A percentile compares a stretch with the other conserved stretches of the same genome.
These are phyloP conservation scores for Isatis lusitanica DNA, from an alignment of 441 rosid species.

Conservation along the genomic window DNA sequence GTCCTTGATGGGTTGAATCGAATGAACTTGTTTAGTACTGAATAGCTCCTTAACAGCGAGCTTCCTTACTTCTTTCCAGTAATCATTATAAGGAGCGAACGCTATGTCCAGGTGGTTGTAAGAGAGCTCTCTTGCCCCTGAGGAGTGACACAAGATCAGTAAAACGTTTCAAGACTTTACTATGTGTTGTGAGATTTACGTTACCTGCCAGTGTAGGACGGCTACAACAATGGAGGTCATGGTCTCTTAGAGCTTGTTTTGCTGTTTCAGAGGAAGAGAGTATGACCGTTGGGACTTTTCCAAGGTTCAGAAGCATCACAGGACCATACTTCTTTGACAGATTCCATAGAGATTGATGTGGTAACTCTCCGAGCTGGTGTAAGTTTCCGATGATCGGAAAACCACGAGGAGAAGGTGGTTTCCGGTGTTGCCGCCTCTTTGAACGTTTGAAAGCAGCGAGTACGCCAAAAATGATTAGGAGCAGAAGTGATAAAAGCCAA, in stretches of 20 bases:
- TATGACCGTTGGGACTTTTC: constrained; percentile 38
- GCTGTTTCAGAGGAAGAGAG: constrained; percentile 54
- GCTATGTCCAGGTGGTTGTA: constrained; percentile 47
- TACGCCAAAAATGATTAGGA: not conserved
- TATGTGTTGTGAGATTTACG: too few species aligned
- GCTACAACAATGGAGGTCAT: constrained; percentile 53
- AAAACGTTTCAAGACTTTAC: too few species aligned
- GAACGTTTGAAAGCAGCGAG: not conserved
- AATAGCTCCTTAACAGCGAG: constrained; percentile 43
- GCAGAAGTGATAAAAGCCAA: constrained; percentile 22
- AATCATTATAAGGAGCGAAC: constrained; percentile 42
- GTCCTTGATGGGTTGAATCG: constrained; percentile 47
- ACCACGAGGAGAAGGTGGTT: constrained; percentile 50
- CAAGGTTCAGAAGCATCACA: constrained; percentile 48
- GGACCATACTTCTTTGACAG: constrained; percentile 51
- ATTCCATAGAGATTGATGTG: constrained; percentile 38
- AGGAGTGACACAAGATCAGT: too few species aligned
- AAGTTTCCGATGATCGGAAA: constrained; percentile 63
- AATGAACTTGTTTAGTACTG: constrained; percentile 41
- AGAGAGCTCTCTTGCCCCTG: constrained; percentile 34
- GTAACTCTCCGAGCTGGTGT: constrained; percentile 45
- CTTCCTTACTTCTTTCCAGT: constrained; percentile 54
- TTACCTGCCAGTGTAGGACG: constrained; percentile 40
- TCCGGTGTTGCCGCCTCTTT: not conserved
- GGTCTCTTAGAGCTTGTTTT: constrained; percentile 40